Percentiles rank a stretch among this genome's conserved stretches.
phyloP scores from a whole-genome alignment of 352 stramenopile species.

The Poterioochromonas sp. region DNA sequence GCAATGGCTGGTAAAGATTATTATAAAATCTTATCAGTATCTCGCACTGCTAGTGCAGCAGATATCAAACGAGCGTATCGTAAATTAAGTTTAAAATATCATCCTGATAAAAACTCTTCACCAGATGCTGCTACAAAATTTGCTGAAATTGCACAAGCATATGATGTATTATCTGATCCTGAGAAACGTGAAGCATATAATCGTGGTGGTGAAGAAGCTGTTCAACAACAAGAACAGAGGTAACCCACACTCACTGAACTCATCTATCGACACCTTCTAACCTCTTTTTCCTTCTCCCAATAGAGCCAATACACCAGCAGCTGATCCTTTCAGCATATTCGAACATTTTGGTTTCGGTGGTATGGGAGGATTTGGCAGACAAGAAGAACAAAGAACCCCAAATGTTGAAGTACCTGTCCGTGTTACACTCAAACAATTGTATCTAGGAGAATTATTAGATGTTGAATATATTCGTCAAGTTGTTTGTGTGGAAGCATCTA shows the following conservation, averaged over 20 bases:
- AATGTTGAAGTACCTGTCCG: constrained; percentile 73
- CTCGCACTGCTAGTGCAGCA: constrained; percentile 33
- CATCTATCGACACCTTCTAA: not conserved
- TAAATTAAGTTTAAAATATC: constrained; percentile 87
- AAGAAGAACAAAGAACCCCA: constrained; percentile 56
- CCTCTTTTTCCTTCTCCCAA: not conserved
- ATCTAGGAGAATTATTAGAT: constrained; percentile 85
- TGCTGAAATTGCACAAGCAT: constrained; percentile 47
- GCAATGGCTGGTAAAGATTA: constrained; percentile 42
- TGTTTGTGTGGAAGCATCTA: constrained; percentile 55
- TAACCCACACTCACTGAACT: constrained; percentile 12
- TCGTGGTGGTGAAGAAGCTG: constrained; percentile 51
- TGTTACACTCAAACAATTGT: constrained; percentile 88
- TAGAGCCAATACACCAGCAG: constrained; percentile 33
- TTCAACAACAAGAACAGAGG: constrained; percentile 40
- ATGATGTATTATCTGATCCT: constrained; percentile 58
- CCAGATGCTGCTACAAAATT: constrained; percentile 46
- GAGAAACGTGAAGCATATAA: constrained; percentile 56
- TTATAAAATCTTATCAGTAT: constrained; percentile 58
- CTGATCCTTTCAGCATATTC: constrained; percentile 49
- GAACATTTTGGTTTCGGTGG: constrained; percentile 54
- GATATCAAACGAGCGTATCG: constrained; percentile 90
- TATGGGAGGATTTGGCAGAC: constrained; percentile 43
- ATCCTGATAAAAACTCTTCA: constrained; percentile 36
- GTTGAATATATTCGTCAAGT: constrained; percentile 82